A percentile compares a stretch with the other conserved stretches of the same genome.
These are phyloP conservation scores for Phytophthora fragariae DNA, from an alignment of 352 stramenopile genomes.

Conservation along the genomic window DNA sequence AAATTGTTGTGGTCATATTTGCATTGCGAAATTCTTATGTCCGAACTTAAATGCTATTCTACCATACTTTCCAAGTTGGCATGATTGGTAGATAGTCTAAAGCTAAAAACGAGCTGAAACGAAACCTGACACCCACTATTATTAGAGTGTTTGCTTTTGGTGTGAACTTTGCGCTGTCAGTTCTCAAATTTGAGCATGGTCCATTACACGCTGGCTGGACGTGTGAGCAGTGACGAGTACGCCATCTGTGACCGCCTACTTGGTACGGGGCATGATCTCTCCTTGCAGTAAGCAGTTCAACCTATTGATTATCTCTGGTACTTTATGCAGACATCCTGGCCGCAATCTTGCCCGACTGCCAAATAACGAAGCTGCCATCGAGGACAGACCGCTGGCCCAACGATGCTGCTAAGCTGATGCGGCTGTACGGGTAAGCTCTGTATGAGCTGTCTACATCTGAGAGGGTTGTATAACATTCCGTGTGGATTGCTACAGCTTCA, in stretches of 20 bases:
- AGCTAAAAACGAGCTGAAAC: too few relatives aligned
- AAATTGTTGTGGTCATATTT: too few relatives aligned
- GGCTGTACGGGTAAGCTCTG: slow-evolving; percentile 52
- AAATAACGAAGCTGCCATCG: slow-evolving; percentile 60
- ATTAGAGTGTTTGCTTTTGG: not conserved
- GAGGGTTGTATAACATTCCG: slow-evolving; percentile 11
- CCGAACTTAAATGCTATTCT: too few relatives aligned
- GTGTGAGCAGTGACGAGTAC: slow-evolving; percentile 78
- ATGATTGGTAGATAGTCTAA: too few relatives aligned
- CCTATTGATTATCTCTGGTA: not conserved
- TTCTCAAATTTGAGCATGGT: slow-evolving; percentile 44
- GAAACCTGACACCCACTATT: slow-evolving; percentile 5
- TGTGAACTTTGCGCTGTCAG: not conserved
- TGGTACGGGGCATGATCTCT: slow-evolving; percentile 38
- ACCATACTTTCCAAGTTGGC: too few relatives aligned
- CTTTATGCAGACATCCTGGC: slow-evolving; percentile 58
- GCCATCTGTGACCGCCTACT: slow-evolving; percentile 77
- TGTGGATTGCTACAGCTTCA: slow-evolving; percentile 22
- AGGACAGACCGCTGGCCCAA: slow-evolving; percentile 53
- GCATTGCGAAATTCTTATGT: too few relatives aligned
- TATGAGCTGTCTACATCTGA: not conserved
- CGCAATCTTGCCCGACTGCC: slow-evolving; percentile 60
- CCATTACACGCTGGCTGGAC: slow-evolving; percentile 68
- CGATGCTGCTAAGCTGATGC: slow-evolving; percentile 54
- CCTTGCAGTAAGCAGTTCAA: not conserved